Percentiles rank a stretch among this genome's conserved stretches.
phyloP scores from a whole-genome alignment of 1,139 yeast species.

The Yamadazyma triangularis region DNA sequence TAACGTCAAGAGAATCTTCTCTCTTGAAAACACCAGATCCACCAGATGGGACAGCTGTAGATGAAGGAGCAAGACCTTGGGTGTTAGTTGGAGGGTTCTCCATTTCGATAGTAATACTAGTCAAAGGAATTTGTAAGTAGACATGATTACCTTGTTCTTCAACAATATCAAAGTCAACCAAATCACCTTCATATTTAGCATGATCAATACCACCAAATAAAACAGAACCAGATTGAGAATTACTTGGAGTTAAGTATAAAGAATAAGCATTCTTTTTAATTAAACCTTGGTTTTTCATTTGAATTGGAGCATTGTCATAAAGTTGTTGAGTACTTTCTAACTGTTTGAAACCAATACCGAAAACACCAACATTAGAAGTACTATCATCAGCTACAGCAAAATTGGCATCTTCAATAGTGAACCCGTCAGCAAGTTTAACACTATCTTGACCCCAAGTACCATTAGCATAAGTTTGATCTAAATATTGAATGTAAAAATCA shows the following conservation, averaged over 20 bases:
- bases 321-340: constrained; percentile 11
- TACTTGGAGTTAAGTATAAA: constrained; percentile 42
- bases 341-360: constrained; percentile 51
- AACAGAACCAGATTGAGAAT: constrained; percentile 41
- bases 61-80: constrained; percentile 1
- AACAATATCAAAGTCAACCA: constrained; percentile 21
- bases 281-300: constrained; percentile 46
- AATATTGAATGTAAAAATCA: constrained; percentile 24
- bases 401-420: constrained; percentile 33
- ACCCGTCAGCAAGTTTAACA: constrained; percentile 20
- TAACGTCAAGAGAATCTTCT: constrained; percentile 3
- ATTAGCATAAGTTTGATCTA: constrained; percentile 27
- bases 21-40: constrained; percentile 4
- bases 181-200: constrained; percentile 46
- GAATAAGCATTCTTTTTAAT: constrained; percentile 50
- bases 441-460: constrained; percentile 59
- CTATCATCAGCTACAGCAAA: constrained; percentile 57
- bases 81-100: not conserved
- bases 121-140: constrained; percentile 20
- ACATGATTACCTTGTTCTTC: constrained; percentile 13
- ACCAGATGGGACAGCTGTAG: not conserved
- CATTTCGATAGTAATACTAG: constrained; percentile 9
- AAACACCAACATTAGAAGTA: constrained; percentile 52
- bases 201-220: constrained; percentile 59
- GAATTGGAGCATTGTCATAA: constrained; percentile 36